Base-by-base conservation (phyloP, 495 filamentous ascomycete genomes). In the Penicillium robsamsonii region DNA sequence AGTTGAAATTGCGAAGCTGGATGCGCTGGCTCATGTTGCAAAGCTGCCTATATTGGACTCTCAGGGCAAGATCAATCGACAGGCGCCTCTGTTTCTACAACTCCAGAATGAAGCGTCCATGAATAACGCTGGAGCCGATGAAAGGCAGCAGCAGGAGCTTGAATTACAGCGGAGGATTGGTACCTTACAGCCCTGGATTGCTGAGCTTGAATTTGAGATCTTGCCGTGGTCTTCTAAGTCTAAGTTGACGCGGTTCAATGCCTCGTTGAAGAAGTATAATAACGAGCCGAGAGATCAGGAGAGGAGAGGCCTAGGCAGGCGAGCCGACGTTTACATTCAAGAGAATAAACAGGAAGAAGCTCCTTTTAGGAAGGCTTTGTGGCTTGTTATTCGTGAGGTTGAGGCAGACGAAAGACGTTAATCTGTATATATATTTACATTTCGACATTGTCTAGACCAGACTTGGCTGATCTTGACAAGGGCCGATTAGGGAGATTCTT, bases 141-240 rank as follows among this genome's bases (percentile, higher is more conserved):
- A 40, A 9, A 40, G 24, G 13, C 31, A 43, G 10, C 30, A 50
- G 12, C 45, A 55, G n/a, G 56, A 58, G 13, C 20, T 63, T 5
- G 58, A 68, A 20, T n/a, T 61, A n/a, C 60, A 61, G 37, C 61
- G 41, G 20, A 30, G 55, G 11, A 51, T 66, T 11, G 20, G 20
- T 15, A 24, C 54, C 13, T 42, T 71, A 30, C 53, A 61, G 44
- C 66, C 64, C 8, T 73, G 68, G 63, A 67, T 66, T 56, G 64
- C 64, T 5, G 63, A 64, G 35, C 50, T 71, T 7, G 60, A 65
- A 18, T 18, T 71, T 25, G 58, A 68, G 38, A 40, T 65, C 35
- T 38, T 64, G 42, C 67, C 67, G 4, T 61, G 59, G 68, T 67
- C 55, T 30, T 58, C 59, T 0, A 62, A 69, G 49, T 66, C 64